Evolutionary conservation across 2,329 filamentous ascomycete genomes (phyloP).

Genomic region (Diaporthe capsici): DNA sequence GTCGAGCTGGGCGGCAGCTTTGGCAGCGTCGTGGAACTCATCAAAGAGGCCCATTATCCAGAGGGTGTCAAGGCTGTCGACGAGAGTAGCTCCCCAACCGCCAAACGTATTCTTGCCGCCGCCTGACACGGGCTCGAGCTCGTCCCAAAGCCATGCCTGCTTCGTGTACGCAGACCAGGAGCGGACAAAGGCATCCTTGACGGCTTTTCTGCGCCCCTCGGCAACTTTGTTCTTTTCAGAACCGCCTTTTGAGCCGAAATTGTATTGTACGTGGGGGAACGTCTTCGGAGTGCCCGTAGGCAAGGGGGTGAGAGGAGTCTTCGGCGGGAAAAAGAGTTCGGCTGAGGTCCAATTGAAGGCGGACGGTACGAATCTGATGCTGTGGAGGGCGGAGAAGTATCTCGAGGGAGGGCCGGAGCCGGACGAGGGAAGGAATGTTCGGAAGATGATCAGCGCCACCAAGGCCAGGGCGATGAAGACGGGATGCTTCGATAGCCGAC

Average conservation of each 20-base stretch:
- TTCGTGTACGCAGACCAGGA: conserved; percentile 87
- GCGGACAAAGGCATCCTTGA: conserved; percentile 54
- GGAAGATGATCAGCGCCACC: conserved; percentile 26
- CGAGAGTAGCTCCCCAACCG: conserved; percentile 91
- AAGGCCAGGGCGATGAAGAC: conserved; percentile 26
- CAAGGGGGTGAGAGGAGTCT: conserved; percentile 77
- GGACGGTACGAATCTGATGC: conserved; percentile 24
- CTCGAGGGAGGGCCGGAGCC: conserved; percentile 1
- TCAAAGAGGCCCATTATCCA: conserved; percentile 87
- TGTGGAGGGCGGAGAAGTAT: conserved; percentile 16
- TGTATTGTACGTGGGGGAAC: conserved; percentile 83
- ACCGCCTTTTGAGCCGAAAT: conserved; percentile 62
- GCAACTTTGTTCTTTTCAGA: conserved; percentile 6
- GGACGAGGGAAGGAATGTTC: conserved; percentile 14
- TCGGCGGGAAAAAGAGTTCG: conserved; percentile 74
- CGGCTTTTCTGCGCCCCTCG: conserved; percentile 37
- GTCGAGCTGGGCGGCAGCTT: conserved; percentile 77
- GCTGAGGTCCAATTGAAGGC: conserved; percentile 36
- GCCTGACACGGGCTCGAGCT: conserved; percentile 81
- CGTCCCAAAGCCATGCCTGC: conserved; percentile 88
- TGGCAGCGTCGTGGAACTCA: conserved; percentile 82
- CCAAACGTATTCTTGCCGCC: conserved; percentile 86
- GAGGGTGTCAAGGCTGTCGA: conserved; percentile 85
- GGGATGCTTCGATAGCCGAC: conserved; percentile 24
- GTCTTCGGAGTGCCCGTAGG: conserved; percentile 78